phyloP scores from a whole-genome alignment of 345 rosid genomes.

The Linum usitatissimum region DNA sequence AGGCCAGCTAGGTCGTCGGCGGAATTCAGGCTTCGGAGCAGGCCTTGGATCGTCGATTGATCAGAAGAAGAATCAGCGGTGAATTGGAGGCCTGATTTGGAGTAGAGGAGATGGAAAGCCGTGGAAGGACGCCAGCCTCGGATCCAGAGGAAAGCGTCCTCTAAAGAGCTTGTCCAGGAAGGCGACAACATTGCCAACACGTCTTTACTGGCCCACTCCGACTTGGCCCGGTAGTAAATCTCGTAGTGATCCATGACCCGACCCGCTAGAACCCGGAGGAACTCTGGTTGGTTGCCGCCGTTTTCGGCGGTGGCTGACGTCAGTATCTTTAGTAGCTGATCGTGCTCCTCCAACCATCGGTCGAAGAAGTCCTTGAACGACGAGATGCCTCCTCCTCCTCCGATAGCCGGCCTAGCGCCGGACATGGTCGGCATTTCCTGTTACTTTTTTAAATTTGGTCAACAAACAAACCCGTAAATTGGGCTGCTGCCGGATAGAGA shows the following conservation, averaged over 20 bases:
- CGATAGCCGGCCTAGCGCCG: too few relatives aligned
- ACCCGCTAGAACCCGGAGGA: slow-evolving; percentile 11
- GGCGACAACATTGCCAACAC: slow-evolving; percentile 31
- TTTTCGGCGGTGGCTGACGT: slow-evolving; percentile 16
- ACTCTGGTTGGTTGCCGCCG: not conserved
- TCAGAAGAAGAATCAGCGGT: slow-evolving; percentile 11
- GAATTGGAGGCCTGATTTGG: slow-evolving; percentile 34
- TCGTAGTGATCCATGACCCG: slow-evolving; percentile 34
- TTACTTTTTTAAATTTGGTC: too few relatives aligned
- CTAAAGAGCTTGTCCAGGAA: slow-evolving; percentile 34
- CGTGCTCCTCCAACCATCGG: slow-evolving; percentile 32
- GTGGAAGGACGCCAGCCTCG: slow-evolving; percentile 45
- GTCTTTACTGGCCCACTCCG: slow-evolving; percentile 22
- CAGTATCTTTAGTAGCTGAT: slow-evolving; percentile 24
- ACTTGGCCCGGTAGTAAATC: slow-evolving; percentile 29
- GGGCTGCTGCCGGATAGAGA: too few relatives aligned
- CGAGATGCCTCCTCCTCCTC: slow-evolving; percentile 1
- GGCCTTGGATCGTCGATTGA: too few relatives aligned
- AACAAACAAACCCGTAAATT: too few relatives aligned
- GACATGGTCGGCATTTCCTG: too few relatives aligned
- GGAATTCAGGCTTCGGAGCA: too few relatives aligned
- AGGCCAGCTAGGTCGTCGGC: slow-evolving; percentile 33
- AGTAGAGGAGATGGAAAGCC: slow-evolving; percentile 46
- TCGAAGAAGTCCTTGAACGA: slow-evolving; percentile 32
- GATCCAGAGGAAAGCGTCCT: slow-evolving; percentile 42